Evolutionary conservation across 495 filamentous ascomycete species (phyloP).

Genomic region (Pyrenopolyporus hunteri): DNA sequence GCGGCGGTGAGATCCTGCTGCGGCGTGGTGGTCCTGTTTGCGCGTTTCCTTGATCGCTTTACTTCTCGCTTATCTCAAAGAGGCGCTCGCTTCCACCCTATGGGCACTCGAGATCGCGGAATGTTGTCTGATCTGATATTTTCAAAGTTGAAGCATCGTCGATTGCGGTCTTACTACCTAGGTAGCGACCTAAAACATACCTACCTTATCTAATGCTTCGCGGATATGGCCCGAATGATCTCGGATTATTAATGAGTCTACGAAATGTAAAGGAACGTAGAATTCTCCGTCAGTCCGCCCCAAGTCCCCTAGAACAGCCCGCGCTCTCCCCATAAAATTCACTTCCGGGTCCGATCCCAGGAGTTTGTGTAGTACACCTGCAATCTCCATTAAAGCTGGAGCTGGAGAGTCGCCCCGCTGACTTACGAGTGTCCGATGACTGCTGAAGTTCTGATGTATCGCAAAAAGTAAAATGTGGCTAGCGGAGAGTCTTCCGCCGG

Average conservation of each 20-base stretch:
- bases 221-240: not conserved
- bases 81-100: slow-evolving; percentile 28
- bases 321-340: not conserved
- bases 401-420: not conserved
- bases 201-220: not conserved
- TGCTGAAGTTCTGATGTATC: slow-evolving; percentile 17
- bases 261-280: not conserved
- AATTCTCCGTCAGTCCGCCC: not conserved
- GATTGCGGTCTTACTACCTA: not conserved
- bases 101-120: not conserved
- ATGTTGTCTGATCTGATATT: not conserved
- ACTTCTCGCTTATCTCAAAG: slow-evolving; percentile 33
- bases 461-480: slow-evolving; percentile 6
- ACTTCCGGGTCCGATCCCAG: slow-evolving; percentile 7
- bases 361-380: not conserved
- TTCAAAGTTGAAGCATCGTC: not conserved
- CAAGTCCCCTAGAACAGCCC: not conserved
- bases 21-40: not conserved
- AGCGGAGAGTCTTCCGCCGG: not conserved
- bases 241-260: not conserved
- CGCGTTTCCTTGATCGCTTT: not conserved
- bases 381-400: too few species aligned
- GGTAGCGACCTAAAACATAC: not conserved
- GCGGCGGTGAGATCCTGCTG: slow-evolving; percentile 11
- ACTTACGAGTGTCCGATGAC: slow-evolving; percentile 3